phyloP scores from a whole-genome alignment of 257 asterid genomes.

The Lycium ferocissimum region DNA sequence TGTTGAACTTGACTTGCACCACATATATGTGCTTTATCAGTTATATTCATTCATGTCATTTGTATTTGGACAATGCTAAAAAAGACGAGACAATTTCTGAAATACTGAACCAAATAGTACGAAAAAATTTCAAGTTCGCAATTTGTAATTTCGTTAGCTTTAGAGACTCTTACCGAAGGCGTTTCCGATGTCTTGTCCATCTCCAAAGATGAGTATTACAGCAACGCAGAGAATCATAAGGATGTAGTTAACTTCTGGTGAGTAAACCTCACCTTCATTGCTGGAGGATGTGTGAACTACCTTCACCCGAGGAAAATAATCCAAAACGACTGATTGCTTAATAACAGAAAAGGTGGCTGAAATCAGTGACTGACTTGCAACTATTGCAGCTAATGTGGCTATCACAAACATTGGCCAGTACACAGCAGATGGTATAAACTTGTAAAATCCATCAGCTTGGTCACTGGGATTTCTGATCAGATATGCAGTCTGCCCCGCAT shows the following conservation, averaged over 20 bases:
- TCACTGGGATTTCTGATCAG: conserved; percentile 61
- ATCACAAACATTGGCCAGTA: conserved; percentile 85
- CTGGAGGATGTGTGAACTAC: conserved; percentile 66
- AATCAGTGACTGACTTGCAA: conserved; percentile 81
- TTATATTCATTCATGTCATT: background rate
- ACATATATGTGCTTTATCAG: background rate
- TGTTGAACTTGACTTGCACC: background rate
- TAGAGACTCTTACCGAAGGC: conserved; percentile 58
- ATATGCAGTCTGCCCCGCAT: conserved; percentile 79
- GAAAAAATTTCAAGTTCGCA: background rate
- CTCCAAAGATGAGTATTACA: conserved; percentile 57
- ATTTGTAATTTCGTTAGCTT: background rate
- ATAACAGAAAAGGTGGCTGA: conserved; percentile 69
- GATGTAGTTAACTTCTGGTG: conserved; percentile 66
- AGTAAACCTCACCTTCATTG: conserved; percentile 74
- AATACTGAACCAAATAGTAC: background rate
- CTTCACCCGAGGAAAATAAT: conserved; percentile 75
- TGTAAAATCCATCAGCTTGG: conserved; percentile 60
- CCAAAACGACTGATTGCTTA: conserved; percentile 68
- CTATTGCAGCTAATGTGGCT: conserved; percentile 53
- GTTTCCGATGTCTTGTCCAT: conserved; percentile 54
- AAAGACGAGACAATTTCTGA: background rate
- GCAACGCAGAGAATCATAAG: conserved; percentile 37
- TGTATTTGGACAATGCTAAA: background rate
- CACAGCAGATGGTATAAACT: conserved; percentile 58